phyloP scores from a whole-genome alignment of 805 yeast species.

The Sungouiella blattae region DNA sequence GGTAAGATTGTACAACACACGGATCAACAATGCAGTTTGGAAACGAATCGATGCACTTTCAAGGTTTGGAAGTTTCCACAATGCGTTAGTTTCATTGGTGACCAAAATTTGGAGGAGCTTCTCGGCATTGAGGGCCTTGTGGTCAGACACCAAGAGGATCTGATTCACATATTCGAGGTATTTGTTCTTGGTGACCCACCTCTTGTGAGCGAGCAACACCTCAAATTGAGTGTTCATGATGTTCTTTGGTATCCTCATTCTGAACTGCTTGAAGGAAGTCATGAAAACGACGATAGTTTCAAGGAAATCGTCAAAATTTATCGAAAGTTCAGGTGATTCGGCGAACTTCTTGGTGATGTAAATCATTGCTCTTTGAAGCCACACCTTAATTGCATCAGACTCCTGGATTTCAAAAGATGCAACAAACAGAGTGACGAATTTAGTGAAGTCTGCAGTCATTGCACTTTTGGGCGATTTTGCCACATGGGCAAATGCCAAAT shows the following conservation, averaged over 20 bases:
- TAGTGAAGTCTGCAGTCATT: conserved; percentile 23
- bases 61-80: conserved; percentile 23
- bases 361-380: conserved; percentile 58
- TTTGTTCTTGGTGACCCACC: conserved; percentile 42
- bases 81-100: conserved; percentile 44
- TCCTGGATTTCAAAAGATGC: conserved; percentile 15
- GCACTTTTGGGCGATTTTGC: conserved; percentile 26
- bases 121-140: conserved; percentile 37
- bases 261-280: conserved; percentile 6
- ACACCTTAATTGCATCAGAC: conserved; percentile 29
- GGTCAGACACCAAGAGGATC: conserved; percentile 34
- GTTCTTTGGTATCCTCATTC: conserved; percentile 41
- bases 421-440: conserved; percentile 20
- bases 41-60: conserved; percentile 27
- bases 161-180: conserved; percentile 46
- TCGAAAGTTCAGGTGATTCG: conserved; percentile 34
- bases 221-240: conserved; percentile 64
- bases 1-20: conserved; percentile 48
- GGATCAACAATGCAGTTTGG: conserved; percentile 45
- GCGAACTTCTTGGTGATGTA: conserved; percentile 65
- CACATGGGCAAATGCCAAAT: conserved; percentile 19
- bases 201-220: conserved; percentile 43
- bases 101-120: conserved; percentile 63
- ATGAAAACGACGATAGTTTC: conserved; percentile 14
- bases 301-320: conserved; percentile 31